Conservation (phyloP, 805 yeast species). For the Metschnikowia cubensis region DNA sequence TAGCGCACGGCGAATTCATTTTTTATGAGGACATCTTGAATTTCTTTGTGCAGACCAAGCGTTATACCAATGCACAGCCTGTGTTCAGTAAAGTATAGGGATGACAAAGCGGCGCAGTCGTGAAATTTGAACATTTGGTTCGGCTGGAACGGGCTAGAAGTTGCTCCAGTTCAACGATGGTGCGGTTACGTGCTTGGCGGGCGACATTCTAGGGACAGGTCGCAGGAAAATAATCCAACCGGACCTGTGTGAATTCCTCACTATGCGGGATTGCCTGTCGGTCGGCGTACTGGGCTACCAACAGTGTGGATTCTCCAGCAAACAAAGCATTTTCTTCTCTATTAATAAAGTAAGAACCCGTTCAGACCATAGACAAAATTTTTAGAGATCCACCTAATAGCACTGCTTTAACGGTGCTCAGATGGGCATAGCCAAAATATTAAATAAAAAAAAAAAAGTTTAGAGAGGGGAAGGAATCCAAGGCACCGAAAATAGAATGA, state of each 20-base stretch:
- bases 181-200: conserved; percentile 3
- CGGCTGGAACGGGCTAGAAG: background rate
- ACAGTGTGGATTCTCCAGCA: background rate
- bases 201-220: conserved; percentile 4
- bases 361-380: background rate
- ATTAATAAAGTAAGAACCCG: background rate
- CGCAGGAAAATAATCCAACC: background rate
- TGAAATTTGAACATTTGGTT: background rate
- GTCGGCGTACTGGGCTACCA: background rate
- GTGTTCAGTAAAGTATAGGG: background rate
- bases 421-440: background rate
- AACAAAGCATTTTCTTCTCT: background rate
- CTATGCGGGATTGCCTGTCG: background rate
- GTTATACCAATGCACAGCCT: conserved; percentile 5
- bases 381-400: background rate
- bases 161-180: background rate
- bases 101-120: background rate
- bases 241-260: background rate
- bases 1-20: conserved; percentile 30
- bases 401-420: background rate
- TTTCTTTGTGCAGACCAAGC: conserved; percentile 20
- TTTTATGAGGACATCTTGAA: conserved; percentile 31
- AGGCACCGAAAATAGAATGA: background rate
- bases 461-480: background rate
- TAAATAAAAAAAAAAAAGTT: background rate